Conservation (phyloP, 169 alveolate genomes). For the Sarcocystis neurona region DNA sequence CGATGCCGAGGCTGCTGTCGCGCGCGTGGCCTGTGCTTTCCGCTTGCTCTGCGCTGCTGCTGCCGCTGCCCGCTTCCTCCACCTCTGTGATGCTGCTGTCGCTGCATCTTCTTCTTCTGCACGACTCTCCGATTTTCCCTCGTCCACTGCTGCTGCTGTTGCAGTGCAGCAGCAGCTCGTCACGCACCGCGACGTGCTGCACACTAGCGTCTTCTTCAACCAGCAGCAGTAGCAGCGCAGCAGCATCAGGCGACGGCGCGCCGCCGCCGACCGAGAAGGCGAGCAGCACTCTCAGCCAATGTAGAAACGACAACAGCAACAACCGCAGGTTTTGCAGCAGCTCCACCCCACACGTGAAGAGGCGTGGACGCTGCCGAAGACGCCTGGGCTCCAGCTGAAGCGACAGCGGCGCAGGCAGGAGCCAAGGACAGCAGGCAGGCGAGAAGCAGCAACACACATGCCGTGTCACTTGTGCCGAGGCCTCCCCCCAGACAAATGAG, state of each 20-base stretch:
- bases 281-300: constrained; percentile 3
- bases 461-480: too few species aligned
- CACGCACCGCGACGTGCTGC: neutral
- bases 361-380: neutral
- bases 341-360: too few species aligned
- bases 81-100: too few species aligned
- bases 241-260: neutral
- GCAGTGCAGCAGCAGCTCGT: too few species aligned
- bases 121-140: neutral
- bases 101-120: neutral
- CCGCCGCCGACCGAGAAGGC: constrained; percentile 42
- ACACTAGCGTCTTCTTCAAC: neutral
- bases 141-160: too few species aligned
- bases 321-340: neutral
- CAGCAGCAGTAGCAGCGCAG: neutral
- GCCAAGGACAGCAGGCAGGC: constrained; percentile 26
- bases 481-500: too few species aligned
- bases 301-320: neutral
- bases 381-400: neutral
- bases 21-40: too few species aligned
- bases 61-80: too few species aligned
- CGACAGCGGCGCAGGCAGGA: constrained; percentile 25
- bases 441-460: neutral
- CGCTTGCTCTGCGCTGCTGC: too few species aligned
- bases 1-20: too few species aligned